A percentile compares a stretch with the other conserved stretches of the same genome.
Evolutionary conservation across 2,329 filamentous ascomycete species (phyloP).

Genomic region (Colletotrichum camelliae): DNA sequence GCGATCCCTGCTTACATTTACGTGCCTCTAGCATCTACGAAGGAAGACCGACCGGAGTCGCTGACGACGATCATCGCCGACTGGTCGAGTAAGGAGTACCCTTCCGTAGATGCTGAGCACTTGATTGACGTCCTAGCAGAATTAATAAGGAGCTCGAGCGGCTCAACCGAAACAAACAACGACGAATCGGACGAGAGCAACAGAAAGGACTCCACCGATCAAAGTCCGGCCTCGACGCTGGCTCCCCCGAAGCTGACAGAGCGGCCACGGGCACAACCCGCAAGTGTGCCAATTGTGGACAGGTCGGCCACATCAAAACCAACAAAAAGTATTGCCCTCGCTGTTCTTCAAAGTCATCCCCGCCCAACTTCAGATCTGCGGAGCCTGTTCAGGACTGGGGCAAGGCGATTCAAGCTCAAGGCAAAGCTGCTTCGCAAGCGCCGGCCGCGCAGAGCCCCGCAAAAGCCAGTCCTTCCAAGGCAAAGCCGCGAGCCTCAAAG

Average conservation of each 20-base stretch:
- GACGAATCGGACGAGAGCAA: constrained; percentile 87
- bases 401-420: constrained; percentile 11
- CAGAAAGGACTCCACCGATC: constrained; percentile 70
- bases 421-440: constrained; percentile 4
- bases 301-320: constrained; percentile 97
- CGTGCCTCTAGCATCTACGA: constrained; percentile 24
- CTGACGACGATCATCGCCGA: constrained; percentile 21
- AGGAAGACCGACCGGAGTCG: constrained; percentile 21
- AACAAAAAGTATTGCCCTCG: constrained; percentile 84
- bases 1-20: constrained; percentile 23
- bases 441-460: constrained; percentile 10
- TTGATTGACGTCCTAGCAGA: constrained; percentile 44
- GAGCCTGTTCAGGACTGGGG: constrained; percentile 20
- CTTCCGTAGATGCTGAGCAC: constrained; percentile 12
- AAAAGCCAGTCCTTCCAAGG: constrained; percentile 15
- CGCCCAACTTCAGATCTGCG: constrained; percentile 2
- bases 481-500: constrained; percentile 23
- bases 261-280: constrained; percentile 72
- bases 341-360: constrained; percentile 30
- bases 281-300: constrained; percentile 97
- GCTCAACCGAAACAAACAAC: constrained; percentile 89
- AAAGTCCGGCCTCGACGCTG: constrained; percentile 41
- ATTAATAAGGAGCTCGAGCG: constrained; percentile 79
- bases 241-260: constrained; percentile 60
- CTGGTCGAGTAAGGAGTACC: constrained; percentile 21